A percentile compares a stretch with the other conserved stretches of the same genome.
Conservation (phyloP, 805 yeast species). For the Limtongozyma cylindracea region DNA sequence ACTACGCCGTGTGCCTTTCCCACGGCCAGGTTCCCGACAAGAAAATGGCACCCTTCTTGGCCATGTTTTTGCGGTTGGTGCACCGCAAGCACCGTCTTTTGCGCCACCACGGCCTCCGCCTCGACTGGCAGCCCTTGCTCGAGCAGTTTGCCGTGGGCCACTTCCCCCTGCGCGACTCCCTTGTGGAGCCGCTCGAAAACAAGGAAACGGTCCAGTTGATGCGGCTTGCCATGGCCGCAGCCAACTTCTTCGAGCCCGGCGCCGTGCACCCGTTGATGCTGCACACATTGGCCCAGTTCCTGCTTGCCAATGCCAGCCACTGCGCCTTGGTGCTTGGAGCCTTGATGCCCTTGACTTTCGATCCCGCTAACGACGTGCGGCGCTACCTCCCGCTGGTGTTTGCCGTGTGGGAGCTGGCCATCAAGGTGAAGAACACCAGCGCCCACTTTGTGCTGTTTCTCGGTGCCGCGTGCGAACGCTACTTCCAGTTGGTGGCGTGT, state of each 20-base stretch:
- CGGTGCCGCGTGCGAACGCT: too few relatives aligned
- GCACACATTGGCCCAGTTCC: slow-evolving; percentile 21
- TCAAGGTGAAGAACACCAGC: too few relatives aligned
- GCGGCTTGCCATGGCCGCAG: slow-evolving; percentile 25
- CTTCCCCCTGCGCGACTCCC: slow-evolving; percentile 10
- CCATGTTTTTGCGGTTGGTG: too few relatives aligned
- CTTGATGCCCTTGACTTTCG: slow-evolving; percentile 21
- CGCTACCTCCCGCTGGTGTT: slow-evolving; percentile 43
- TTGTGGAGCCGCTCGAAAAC: slow-evolving; percentile 20
- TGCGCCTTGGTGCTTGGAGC: slow-evolving; percentile 22
- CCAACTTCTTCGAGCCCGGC: slow-evolving; percentile 22
- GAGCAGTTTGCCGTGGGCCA: slow-evolving; percentile 8
- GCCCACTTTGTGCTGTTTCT: too few relatives aligned
- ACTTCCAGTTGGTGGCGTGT: too few relatives aligned
- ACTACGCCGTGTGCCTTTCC: slow-evolving; percentile 42
- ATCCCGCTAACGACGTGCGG: slow-evolving; percentile 13
- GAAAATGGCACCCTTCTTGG: too few relatives aligned
- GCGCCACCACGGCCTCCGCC: slow-evolving; percentile 11
- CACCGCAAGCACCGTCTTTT: too few relatives aligned
- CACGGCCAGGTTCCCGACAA: slow-evolving; percentile 63
- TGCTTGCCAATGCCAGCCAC: slow-evolving; percentile 28
- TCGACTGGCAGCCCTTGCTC: slow-evolving; percentile 25
- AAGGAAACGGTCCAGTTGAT: slow-evolving; percentile 20
- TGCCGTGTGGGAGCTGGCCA: slow-evolving; percentile 41
- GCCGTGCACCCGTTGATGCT: slow-evolving; percentile 25